Percentiles rank a stretch among this genome's conserved stretches.
phyloP scores from a whole-genome alignment of 2,329 filamentous ascomycete species.

The Microascus cirrosus region DNA sequence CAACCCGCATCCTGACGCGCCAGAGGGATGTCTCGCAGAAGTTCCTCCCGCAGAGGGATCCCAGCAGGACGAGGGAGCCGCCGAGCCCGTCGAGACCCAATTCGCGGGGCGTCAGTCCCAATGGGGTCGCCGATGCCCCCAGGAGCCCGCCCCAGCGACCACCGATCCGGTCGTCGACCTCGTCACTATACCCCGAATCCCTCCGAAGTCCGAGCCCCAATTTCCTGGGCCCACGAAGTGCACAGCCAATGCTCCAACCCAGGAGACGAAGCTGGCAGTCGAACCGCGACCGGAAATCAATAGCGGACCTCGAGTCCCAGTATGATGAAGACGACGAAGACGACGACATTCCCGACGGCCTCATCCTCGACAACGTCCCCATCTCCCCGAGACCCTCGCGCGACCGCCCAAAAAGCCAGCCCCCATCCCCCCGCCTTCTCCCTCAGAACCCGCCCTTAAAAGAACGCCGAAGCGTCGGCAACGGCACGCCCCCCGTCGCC shows the following conservation, averaged over 20 bases:
- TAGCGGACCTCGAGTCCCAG: slow-evolving; percentile 54
- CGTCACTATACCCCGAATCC: slow-evolving; percentile 22
- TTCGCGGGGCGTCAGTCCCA: slow-evolving; percentile 5
- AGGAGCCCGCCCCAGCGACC: slow-evolving; percentile 10
- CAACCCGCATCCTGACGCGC: slow-evolving; percentile 23
- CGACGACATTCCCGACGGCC: slow-evolving; percentile 68
- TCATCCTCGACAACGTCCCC: slow-evolving; percentile 71
- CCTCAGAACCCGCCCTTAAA: slow-evolving; percentile 12
- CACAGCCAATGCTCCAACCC: slow-evolving; percentile 24
- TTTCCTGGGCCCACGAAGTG: slow-evolving; percentile 31
- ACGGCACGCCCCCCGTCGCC: slow-evolving; percentile 50
- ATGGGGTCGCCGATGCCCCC: slow-evolving; percentile 3
- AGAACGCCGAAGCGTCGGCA: slow-evolving; percentile 44
- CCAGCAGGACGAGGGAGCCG: slow-evolving; percentile 10
- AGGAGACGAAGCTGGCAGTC: slow-evolving; percentile 64
- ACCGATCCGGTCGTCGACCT: slow-evolving; percentile 11
- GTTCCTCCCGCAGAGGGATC: slow-evolving; percentile 15
- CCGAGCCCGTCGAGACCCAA: neutral
- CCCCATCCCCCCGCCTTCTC: slow-evolving; percentile 39
- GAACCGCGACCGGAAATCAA: slow-evolving; percentile 51
- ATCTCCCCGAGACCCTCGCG: slow-evolving; percentile 59
- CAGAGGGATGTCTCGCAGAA: slow-evolving; percentile 13
- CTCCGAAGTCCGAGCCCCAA: slow-evolving; percentile 40
- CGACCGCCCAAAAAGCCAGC: slow-evolving; percentile 42
- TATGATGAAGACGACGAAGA: slow-evolving; percentile 68